These are phyloP conservation scores for Poa pratensis DNA, from an alignment of 176 grass and related monocot species.

Conservation along the genomic window DNA sequence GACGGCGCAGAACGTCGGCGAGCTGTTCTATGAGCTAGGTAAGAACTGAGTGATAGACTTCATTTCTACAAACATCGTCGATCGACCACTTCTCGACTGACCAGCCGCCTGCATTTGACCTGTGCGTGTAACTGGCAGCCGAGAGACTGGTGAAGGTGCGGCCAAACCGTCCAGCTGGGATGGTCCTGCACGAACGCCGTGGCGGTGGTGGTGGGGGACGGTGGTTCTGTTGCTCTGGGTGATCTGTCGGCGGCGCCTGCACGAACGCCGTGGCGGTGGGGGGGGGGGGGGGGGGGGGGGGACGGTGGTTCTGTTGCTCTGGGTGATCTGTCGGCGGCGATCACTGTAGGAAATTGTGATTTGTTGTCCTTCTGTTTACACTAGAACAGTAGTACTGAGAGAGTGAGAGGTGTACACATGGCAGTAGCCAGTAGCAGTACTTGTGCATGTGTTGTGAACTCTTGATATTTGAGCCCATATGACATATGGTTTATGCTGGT, in stretches of 20 bases:
- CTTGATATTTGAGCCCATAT: neutral
- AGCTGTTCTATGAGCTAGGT: slow-evolving; percentile 85
- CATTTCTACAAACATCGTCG: neutral
- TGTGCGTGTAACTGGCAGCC: neutral
- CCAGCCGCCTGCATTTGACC: neutral
- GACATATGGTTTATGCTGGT: neutral
- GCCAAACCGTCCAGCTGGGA: slow-evolving; percentile 47
- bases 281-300: no score
- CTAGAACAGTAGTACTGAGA: no score
- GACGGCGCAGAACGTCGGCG: slow-evolving; percentile 70
- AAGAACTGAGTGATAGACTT: neutral
- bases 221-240: slow-evolving; percentile 67
- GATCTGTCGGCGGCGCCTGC: no score
- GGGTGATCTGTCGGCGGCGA: no score
- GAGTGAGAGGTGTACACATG: no score
- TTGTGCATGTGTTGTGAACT: neutral
- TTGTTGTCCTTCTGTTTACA: no score
- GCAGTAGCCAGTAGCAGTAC: no score
- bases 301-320: slow-evolving; percentile 64
- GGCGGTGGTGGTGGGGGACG: no score
- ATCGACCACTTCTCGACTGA: neutral
- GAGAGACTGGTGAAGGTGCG: slow-evolving; percentile 41
- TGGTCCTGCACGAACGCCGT: slow-evolving; percentile 52
- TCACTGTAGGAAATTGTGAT: neutral
- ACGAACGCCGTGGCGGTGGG: no score